phyloP scores from a whole-genome alignment of 371 early-diverging fungal species.

The Synchytrium microbalum region DNA sequence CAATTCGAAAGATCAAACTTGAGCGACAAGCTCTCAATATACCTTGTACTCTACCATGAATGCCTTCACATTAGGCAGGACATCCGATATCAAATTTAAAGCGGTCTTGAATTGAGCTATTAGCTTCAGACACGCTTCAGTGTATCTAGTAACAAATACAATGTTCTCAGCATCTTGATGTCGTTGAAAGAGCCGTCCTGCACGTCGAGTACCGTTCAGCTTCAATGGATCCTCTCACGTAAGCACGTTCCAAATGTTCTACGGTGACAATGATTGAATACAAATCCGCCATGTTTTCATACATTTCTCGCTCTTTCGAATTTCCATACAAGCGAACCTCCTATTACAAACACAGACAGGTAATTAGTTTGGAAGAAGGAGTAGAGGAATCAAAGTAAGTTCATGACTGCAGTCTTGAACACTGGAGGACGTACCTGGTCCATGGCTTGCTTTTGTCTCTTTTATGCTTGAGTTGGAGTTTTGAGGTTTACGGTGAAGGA shows the following conservation, averaged over 20 bases:
- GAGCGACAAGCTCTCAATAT: conserved; percentile 13
- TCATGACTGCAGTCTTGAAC: too few species aligned
- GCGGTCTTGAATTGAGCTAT: conserved; percentile 91
- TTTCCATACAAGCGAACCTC: conserved; percentile 61
- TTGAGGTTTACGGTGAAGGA: too few species aligned
- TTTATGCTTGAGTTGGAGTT: too few species aligned
- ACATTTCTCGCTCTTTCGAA: conserved; percentile 78
- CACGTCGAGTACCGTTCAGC: conserved; percentile 55
- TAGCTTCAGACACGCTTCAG: conserved; percentile 78
- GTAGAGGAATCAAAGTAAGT: too few species aligned
- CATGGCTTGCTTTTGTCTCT: too few species aligned
- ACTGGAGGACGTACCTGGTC: too few species aligned
- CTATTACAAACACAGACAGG: conserved; percentile 5
- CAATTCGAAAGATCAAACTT: conserved; percentile 25
- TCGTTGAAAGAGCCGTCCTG: background rate
- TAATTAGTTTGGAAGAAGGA: too few species aligned
- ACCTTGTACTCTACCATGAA: conserved; percentile 83
- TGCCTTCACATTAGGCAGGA: conserved; percentile 57
- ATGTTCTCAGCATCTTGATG: background rate
- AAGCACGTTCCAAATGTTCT: conserved; percentile 89
- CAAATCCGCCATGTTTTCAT: conserved; percentile 87
- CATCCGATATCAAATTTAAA: conserved; percentile 62
- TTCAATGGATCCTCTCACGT: conserved; percentile 79
- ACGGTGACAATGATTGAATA: conserved; percentile 83
- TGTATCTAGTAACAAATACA: conserved; percentile 53